Conservation (phyloP, 1,284 basidiomycete species). For the Ganoderma resinaceum region DNA sequence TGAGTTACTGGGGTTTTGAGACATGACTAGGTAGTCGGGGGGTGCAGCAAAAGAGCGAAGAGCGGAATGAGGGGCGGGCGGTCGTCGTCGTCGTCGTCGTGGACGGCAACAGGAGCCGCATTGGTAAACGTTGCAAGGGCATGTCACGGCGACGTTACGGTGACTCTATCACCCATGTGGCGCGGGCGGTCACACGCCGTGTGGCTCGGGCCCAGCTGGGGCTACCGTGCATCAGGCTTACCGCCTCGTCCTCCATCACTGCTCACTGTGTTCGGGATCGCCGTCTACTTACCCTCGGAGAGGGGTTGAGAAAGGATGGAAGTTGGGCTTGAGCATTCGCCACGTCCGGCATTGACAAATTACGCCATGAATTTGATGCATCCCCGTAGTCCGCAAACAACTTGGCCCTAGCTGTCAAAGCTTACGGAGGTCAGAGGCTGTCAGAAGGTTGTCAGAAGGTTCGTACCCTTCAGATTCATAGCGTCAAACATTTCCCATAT, state of each 20-base stretch:
- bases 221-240: neutral
- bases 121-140: neutral
- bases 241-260: neutral
- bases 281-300: neutral
- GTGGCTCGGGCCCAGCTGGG: too few species aligned
- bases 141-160: conserved; percentile 4
- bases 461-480: neutral
- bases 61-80: conserved; percentile 16
- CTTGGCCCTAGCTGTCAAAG: neutral
- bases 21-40: conserved; percentile 16
- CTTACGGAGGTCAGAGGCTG: too few species aligned
- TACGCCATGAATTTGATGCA: neutral
- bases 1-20: neutral
- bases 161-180: neutral
- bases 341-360: neutral
- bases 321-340: neutral
- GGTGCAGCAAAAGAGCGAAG: conserved; percentile 16
- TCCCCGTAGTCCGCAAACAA: neutral
- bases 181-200: neutral
- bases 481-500: neutral
- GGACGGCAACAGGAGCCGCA: conserved; percentile 5
- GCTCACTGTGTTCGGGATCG: neutral
- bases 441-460: neutral
- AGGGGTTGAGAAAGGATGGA: neutral
- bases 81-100: conserved; percentile 20